These are phyloP conservation scores for Benincasa hispida DNA, from an alignment of 306 rosid genomes.

Conservation along the genomic window DNA sequence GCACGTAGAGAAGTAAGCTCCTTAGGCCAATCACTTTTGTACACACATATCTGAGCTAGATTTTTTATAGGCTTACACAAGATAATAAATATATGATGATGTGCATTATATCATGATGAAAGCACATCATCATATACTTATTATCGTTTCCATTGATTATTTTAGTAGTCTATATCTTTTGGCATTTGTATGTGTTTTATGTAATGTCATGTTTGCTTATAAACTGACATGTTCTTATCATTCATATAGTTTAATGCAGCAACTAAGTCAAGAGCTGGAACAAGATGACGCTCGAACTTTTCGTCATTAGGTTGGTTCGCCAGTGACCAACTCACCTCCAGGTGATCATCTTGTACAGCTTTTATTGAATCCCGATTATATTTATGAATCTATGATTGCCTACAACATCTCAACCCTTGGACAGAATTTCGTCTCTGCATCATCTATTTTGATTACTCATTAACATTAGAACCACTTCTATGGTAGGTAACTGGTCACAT, in stretches of 20 bases:
- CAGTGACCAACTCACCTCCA: conserved; percentile 74
- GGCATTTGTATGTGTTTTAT: neutral
- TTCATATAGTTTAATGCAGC: conserved; percentile 69
- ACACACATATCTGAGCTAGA: neutral
- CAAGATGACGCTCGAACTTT: conserved; percentile 64
- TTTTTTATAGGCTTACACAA: neutral
- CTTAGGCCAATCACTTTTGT: neutral
- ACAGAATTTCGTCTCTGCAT: neutral
- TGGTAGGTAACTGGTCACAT: conserved; percentile 66
- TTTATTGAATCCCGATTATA: neutral
- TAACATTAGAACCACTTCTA: conserved; percentile 3
- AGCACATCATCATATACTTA: too few species aligned
- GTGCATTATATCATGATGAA: too few species aligned
- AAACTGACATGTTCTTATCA: neutral
- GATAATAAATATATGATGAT: neutral
- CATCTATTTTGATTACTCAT: neutral
- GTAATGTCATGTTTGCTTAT: neutral
- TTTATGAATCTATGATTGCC: neutral
- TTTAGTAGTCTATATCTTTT: neutral
- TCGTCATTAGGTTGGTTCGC: conserved; percentile 71
- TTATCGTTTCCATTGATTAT: neutral
- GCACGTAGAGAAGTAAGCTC: conserved; percentile 83
- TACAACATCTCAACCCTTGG: neutral
- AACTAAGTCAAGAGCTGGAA: conserved; percentile 74
- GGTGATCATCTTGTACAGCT: conserved; percentile 30